Evolutionary conservation across 179 eudicot genomes (phyloP), one percentile per base, ranked within the genome.

Genomic region (Dionaea muscipula): DNA sequence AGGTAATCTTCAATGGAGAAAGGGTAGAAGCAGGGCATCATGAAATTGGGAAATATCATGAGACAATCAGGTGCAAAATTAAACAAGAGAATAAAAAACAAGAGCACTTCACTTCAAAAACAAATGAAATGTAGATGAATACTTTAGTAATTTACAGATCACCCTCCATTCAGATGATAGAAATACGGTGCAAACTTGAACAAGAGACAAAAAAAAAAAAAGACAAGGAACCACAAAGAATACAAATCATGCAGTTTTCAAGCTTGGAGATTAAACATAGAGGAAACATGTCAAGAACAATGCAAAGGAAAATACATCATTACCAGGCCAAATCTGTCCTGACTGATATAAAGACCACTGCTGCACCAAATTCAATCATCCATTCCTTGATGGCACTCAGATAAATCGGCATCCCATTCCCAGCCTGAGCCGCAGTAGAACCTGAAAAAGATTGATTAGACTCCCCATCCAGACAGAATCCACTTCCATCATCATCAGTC

Each of bases 251-350:
- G 13, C 2, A 18, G n/a, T 14, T n/a, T n/a, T n/a, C n/a, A n/a
- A n/a, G n/a, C n/a, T n/a, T n/a, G n/a, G n/a, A n/a, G n/a, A 44
- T 49, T 20, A 19, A 47, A 47, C 1, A 15, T 6, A 13, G 25
- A 23, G n/a, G 8, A 16, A 43, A n/a, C n/a, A n/a, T n/a, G n/a
- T 43, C 19, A 7, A 13, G 47, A 47, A n/a, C n/a, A 18, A 56
- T 51, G n/a, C 11, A 7, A 25, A 53, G 56, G 64, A 70, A 61
- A 58, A 44, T 56, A 65, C 3, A 53, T 25, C 6, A 49, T 7
- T 81, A 86, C 95, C 95, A 86, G 73, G 95, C 88, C 81, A 84
- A 65, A 67, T 93, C 99, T 25, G 96, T 93, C 68, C 99, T 78
- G 31, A 93, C 75, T 25, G 99, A 84, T 62, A 93, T 81, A 50